A percentile compares a stretch with the other conserved stretches of the same genome.
Conservation (phyloP, 1,284 basidiomycete species). For the Cystobasidium pallidum region DNA sequence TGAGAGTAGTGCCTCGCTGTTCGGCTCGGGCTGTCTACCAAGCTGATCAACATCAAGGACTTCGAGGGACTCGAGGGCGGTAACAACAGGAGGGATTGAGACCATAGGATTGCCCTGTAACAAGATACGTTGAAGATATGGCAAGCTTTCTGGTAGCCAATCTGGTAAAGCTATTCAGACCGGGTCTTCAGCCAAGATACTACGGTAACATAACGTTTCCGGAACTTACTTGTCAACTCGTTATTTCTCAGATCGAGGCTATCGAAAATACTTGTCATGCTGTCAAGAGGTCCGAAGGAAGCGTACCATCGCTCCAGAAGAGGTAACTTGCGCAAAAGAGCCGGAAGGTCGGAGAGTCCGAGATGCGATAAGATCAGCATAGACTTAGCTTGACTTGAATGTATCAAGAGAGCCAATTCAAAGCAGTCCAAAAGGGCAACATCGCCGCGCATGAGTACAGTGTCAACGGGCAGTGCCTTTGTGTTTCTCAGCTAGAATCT, state of each 20-base stretch:
- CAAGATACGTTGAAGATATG: background rate
- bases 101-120: background rate
- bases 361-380: conserved; percentile 5
- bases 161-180: background rate
- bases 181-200: background rate
- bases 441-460: background rate
- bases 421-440: background rate
- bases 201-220: no score
- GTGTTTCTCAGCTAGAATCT: background rate
- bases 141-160: conserved; percentile 1
- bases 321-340: background rate
- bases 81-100: background rate
- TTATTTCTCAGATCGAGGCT: conserved; percentile 6
- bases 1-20: background rate
- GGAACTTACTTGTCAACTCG: background rate
- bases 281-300: background rate
- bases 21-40: background rate
- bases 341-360: conserved; percentile 1
- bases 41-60: background rate
- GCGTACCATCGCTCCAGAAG: background rate
- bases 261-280: background rate
- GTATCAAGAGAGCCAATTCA: conserved; percentile 1
- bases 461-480: background rate
- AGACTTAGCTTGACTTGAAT: background rate
- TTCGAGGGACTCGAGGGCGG: background rate